A percentile compares a stretch with the other conserved stretches of the same genome.
phyloP scores from a whole-genome alignment of 495 filamentous ascomycete species.

The Aspergillus sclerotioniger region DNA sequence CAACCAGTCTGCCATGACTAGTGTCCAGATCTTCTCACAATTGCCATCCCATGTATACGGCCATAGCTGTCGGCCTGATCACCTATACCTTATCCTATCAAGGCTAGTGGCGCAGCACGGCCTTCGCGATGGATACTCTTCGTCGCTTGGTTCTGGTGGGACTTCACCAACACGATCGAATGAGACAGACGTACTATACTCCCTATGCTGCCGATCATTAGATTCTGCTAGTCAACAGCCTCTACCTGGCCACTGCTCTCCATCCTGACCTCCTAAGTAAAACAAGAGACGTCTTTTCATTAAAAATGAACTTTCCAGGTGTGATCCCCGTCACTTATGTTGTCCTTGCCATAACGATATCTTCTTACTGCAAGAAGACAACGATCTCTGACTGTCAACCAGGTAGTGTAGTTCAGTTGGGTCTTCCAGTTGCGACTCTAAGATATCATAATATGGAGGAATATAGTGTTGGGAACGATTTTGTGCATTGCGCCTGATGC shows the following conservation, averaged over 20 bases:
- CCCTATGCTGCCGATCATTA: background rate
- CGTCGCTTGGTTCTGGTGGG: slow-evolving; percentile 56
- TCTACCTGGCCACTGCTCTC: background rate
- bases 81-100: slow-evolving; percentile 36
- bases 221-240: background rate
- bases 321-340: background rate
- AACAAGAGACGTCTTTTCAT: background rate
- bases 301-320: background rate
- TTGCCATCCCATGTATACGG: slow-evolving; percentile 51
- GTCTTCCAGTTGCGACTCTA: too few species aligned
- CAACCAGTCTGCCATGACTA: slow-evolving; percentile 44
- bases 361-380: too few species aligned
- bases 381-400: too few species aligned
- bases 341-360: too few species aligned
- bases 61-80: slow-evolving; percentile 50
- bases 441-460: too few species aligned
- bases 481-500: too few species aligned
- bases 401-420: too few species aligned
- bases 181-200: slow-evolving; percentile 1
- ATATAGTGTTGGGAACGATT: too few species aligned
- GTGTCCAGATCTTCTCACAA: slow-evolving; percentile 49
- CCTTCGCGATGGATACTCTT: slow-evolving; percentile 49
- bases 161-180: slow-evolving; percentile 32
- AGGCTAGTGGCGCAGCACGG: slow-evolving; percentile 50
- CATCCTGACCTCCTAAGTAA: background rate